Evolutionary conservation across 148 eudicot genomes (phyloP).

Genomic region (Arctostaphylos glauca): DNA sequence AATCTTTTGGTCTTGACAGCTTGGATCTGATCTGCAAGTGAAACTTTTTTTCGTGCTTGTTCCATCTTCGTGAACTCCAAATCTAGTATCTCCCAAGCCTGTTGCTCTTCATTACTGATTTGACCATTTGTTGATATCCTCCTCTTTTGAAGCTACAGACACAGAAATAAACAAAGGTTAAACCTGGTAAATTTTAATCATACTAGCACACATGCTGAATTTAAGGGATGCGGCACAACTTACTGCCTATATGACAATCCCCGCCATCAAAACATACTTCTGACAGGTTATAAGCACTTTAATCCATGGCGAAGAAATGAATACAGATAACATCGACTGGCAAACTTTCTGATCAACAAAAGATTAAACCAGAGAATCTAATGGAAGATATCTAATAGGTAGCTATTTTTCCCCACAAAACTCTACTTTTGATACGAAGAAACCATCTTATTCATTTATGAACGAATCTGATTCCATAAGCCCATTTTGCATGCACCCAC

Average conservation of each 20-base stretch:
- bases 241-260: background rate
- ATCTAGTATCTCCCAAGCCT: slow-evolving; percentile 64
- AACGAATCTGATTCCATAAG: background rate
- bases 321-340: background rate
- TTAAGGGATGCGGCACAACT: background rate
- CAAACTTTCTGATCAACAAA: background rate
- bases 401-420: background rate
- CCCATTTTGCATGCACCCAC: background rate
- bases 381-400: background rate
- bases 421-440: background rate
- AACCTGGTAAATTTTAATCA: background rate
- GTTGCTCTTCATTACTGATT: slow-evolving; percentile 30
- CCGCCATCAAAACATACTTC: background rate
- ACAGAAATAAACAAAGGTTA: background rate
- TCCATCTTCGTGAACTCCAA: slow-evolving; percentile 47
- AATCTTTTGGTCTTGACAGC: slow-evolving; percentile 63
- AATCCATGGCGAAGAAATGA: background rate
- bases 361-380: background rate
- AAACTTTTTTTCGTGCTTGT: slow-evolving; percentile 35
- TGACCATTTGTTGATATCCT: slow-evolving; percentile 42
- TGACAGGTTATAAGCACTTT: background rate
- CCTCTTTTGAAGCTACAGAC: slow-evolving; percentile 51
- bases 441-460: background rate
- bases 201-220: background rate
- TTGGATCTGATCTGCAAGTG: slow-evolving; percentile 87